Evolutionary conservation across 441 rosid genomes (phyloP).

Genomic region (Rhodomyrtus psidioides): DNA sequence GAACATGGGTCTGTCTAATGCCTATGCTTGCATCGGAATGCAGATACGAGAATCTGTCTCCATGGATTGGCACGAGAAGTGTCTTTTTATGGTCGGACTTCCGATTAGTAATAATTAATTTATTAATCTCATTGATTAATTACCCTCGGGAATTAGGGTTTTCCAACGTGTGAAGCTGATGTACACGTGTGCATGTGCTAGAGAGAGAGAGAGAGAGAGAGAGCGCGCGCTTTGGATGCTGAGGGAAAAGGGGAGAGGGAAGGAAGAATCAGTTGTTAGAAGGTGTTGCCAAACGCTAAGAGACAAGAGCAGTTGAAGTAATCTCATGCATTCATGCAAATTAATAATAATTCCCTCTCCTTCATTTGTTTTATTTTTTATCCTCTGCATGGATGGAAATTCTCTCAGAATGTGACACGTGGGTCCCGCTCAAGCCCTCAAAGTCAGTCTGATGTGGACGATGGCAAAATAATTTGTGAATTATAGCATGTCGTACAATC

Average conservation of each 20-base stretch:
- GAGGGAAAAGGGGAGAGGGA: neutral
- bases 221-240: neutral
- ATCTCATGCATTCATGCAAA: neutral
- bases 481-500: neutral
- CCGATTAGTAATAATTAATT: neutral
- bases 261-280: neutral
- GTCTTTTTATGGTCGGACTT: neutral
- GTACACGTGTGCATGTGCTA: neutral
- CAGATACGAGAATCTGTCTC: neutral
- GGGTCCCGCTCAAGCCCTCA: neutral
- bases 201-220: neutral
- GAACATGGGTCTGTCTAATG: neutral
- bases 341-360: neutral
- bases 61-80: neutral
- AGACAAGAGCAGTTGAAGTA: neutral
- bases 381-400: neutral
- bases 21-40: neutral
- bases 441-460: neutral
- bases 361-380: neutral
- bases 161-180: neutral
- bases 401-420: neutral
- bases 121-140: neutral
- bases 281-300: neutral
- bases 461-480: neutral
- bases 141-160: neutral